Evolutionary conservation across 2,329 filamentous ascomycete genomes (phyloP).

Genomic region (Fusarium beomiforme): DNA sequence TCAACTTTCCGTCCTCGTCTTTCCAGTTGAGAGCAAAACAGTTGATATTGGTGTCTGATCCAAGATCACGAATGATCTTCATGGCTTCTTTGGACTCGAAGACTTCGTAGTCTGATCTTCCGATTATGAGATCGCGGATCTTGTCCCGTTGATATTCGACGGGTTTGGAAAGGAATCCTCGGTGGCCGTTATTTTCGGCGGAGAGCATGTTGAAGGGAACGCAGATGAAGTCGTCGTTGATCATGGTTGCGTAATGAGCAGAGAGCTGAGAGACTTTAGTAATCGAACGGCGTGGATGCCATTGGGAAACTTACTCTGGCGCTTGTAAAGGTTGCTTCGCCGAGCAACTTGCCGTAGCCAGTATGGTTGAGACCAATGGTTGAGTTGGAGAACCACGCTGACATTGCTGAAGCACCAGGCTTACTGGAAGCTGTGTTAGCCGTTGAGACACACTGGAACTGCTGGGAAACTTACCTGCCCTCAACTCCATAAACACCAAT

Average conservation of each 20-base stretch:
- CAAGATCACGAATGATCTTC: conserved; percentile 52
- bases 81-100: conserved; percentile 48
- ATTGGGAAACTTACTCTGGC: conserved; percentile 44
- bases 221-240: conserved; percentile 50
- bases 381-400: conserved; percentile 56
- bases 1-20: conserved; percentile 50
- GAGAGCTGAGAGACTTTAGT: conserved; percentile 44
- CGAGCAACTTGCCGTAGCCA: conserved; percentile 55
- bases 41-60: conserved; percentile 60
- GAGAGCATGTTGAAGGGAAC: conserved; percentile 56
- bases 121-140: conserved; percentile 52
- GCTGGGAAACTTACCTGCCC: conserved; percentile 46
- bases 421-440: conserved; percentile 42
- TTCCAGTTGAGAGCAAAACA: conserved; percentile 57
- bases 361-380: conserved; percentile 53
- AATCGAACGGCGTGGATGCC: accelerated
- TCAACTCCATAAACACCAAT: conserved; percentile 58
- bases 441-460: accelerated
- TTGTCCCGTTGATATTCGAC: conserved; percentile 50
- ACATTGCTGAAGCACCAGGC: conserved; percentile 57
- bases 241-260: conserved; percentile 54
- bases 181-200: conserved; percentile 43
- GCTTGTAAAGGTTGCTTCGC: conserved; percentile 56
- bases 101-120: conserved; percentile 50
- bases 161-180: conserved; percentile 27